phyloP scores from a whole-genome alignment of 1,139 yeast genomes.

The Tardiomyces digboiensis region DNA sequence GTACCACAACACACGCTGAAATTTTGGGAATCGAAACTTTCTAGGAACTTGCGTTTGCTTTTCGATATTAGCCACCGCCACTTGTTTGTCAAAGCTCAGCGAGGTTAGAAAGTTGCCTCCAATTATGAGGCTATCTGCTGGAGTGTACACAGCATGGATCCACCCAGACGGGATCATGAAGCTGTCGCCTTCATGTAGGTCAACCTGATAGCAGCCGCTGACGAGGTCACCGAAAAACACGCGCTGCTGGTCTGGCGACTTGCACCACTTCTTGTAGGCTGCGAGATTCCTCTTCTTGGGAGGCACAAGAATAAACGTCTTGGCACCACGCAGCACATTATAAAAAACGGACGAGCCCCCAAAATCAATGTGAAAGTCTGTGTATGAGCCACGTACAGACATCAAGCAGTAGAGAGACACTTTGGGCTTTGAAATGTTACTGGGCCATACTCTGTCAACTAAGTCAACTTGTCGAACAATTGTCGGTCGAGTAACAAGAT shows the following conservation, averaged over 20 bases:
- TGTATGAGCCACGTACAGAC: conserved; percentile 75
- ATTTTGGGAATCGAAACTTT: conserved; percentile 70
- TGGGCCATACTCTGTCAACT: conserved; percentile 59
- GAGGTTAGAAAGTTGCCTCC: conserved; percentile 82
- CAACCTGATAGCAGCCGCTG: conserved; percentile 47
- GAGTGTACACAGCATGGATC: conserved; percentile 88
- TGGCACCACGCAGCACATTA: conserved; percentile 64
- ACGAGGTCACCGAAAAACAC: conserved; percentile 58
- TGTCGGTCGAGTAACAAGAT: conserved; percentile 47
- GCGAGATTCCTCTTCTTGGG: conserved; percentile 57
- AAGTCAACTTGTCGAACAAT: conserved; percentile 62
- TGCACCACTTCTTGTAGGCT: conserved; percentile 66
- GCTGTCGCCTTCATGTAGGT: conserved; percentile 59
- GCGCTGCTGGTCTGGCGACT: conserved; percentile 49
- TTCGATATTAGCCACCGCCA: conserved; percentile 54
- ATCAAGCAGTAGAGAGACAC: conserved; percentile 80
- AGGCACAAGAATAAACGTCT: conserved; percentile 69
- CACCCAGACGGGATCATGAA: conserved; percentile 86
- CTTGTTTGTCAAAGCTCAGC: conserved; percentile 51
- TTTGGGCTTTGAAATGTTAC: conserved; percentile 35
- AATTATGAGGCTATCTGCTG: conserved; percentile 67
- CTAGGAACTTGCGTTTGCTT: conserved; percentile 61
- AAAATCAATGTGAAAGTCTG: conserved; percentile 88
- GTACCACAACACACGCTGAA: conserved; percentile 62
- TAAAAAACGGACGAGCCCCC: conserved; percentile 92